Conservation (phyloP, 1,284 basidiomycete genomes). For the Leccinum pachyderme region DNA sequence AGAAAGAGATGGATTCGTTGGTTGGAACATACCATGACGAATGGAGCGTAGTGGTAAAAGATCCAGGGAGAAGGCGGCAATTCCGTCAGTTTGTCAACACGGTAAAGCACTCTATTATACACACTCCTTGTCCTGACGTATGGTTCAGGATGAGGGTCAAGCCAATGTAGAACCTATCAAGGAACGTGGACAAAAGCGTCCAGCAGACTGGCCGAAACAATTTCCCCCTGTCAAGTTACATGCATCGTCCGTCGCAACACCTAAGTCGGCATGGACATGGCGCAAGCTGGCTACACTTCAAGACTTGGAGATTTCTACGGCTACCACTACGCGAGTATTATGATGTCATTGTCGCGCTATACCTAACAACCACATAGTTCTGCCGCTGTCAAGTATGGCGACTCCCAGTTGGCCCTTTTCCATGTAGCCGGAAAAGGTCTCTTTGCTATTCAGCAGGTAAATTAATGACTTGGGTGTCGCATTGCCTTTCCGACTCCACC, state of each 20-base stretch:
- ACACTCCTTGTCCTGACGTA: background rate
- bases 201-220: conserved; percentile 69
- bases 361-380: conserved; percentile 11
- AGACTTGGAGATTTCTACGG: conserved; percentile 55
- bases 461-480: background rate
- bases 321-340: conserved; percentile 45
- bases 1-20: conserved; percentile 66
- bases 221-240: conserved; percentile 49
- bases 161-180: conserved; percentile 47
- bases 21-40: conserved; percentile 71
- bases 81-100: conserved; percentile 75
- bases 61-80: conserved; percentile 48
- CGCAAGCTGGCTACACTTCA: conserved; percentile 46
- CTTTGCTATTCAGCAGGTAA: conserved; percentile 69
- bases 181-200: conserved; percentile 65
- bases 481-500: background rate
- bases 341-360: background rate
- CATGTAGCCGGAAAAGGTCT: conserved; percentile 56
- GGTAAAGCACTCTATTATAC: conserved; percentile 21
- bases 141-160: background rate
- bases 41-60: conserved; percentile 64
- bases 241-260: conserved; percentile 38
- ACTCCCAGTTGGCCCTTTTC: conserved; percentile 70
- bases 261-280: conserved; percentile 63
- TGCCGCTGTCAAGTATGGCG: conserved; percentile 67